Conservation (phyloP, 2,329 filamentous ascomycete species). For the Trichoderma cornu-damae region DNA sequence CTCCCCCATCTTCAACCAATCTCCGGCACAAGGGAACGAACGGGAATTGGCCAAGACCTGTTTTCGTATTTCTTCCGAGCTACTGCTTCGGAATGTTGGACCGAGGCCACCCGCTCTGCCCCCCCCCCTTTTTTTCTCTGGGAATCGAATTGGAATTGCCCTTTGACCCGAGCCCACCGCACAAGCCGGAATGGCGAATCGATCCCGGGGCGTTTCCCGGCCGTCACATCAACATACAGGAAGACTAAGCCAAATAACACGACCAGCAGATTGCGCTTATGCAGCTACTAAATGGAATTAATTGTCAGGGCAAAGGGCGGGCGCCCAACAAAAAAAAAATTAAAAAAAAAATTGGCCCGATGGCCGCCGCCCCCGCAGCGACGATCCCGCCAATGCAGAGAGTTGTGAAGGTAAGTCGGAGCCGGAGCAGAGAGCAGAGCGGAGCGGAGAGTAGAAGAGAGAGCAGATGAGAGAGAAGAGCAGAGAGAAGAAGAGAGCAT, state of each 20-base stretch:
- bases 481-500: background rate
- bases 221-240: background rate
- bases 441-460: too few relatives aligned
- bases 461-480: background rate
- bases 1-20: background rate
- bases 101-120: conserved; percentile 7
- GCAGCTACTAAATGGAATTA: background rate
- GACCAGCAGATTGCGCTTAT: conserved; percentile 1
- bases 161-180: background rate
- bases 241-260: conserved; percentile 10
- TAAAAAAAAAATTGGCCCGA: background rate
- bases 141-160: too few relatives aligned
- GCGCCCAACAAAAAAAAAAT: conserved; percentile 7
- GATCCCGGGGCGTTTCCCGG: background rate
- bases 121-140: too few relatives aligned
- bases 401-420: conserved; percentile 3
- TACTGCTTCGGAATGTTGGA: background rate
- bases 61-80: conserved; percentile 5
- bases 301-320: background rate
- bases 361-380: background rate
- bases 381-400: conserved; percentile 15
- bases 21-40: background rate
- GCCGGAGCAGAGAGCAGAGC: too few relatives aligned
- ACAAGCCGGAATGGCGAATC: background rate
- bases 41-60: too few relatives aligned